Evolutionary conservation across 176 grass and related monocot genomes (phyloP), one percentile per base, ranked within the genome.

Genomic region (Luzula sylvatica): DNA sequence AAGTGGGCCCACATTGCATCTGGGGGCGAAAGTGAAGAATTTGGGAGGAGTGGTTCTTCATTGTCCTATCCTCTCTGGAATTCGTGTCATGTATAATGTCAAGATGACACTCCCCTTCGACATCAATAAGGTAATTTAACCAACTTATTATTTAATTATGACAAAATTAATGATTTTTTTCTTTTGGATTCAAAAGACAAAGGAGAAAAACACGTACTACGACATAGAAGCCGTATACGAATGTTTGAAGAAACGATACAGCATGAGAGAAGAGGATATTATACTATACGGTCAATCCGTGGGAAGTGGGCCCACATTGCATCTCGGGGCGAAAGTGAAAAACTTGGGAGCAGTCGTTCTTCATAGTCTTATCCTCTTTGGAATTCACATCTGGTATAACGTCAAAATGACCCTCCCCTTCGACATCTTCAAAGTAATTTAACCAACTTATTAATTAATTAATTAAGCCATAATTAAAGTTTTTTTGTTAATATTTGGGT

Each of bases 231-330:
- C 92, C 29, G 92, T 96, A 46, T 82, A 86, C 28, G 92, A 96
- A 40, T 96, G 85, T 55, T 79, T 96, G 54, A 86, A 71, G 54
- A 96, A 82, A 77, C 65, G 86, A 66, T 96, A 96, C 26, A 80
- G 85, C 21, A 56, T 96, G 64, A 74, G 68, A 73, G 63, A 74
- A 71, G 92, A 96, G 38, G 75, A 96, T 39, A 79, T 96, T 25
- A 96, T 96, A 35, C 63, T 96, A 22, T 96, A 96, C 78, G 92
- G 92, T 28, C 92, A 96, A 55, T 96, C 92, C n/a, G 92, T 96
- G 58, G 92, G 92, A 28, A 96, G 92, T n/a, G 92, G 92, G 38
- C 92, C 92, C 5, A 96, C 92, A 59, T 72, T 96, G 63, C 92
- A 96, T 60, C 61, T 96, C 20, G 92, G 80, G 42, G 73, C 85